Base-by-base conservation (phyloP, 495 filamentous ascomycete genomes). In the Tuber brumale region DNA sequence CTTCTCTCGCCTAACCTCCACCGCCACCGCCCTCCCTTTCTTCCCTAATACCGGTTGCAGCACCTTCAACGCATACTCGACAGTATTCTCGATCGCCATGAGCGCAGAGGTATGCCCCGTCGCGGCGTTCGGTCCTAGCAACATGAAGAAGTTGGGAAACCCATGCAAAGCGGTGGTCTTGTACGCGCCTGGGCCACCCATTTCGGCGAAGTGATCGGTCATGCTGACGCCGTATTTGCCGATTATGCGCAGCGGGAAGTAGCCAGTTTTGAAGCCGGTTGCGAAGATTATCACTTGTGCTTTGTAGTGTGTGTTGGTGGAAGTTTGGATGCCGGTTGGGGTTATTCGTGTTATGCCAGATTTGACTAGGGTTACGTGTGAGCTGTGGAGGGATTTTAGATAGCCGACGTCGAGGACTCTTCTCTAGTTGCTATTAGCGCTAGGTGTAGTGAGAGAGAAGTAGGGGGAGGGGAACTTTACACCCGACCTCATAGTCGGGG, bases 111-210 rank as follows among this genome's bases (percentile, higher is more conserved):
- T 86, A 82, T 92, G 91, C 0, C 90, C 90, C 2, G 89, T 91
- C 0, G 84, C 87, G 0, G 89, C 90, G 76, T 92, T 91, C 0
- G 90, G 90, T 0, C 90, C 90, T 78, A 89, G 89, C 9, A 92
- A 82, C 57, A 90, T 86, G 83, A 92, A 92, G 82, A 91, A 89
- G 74, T 92, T 92, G 0, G 90, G 90, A 81, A 90, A 92, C 0
- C 87, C 86, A 74, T 91, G 88, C 83, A 92, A 85, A 5, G 90
- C 89, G 69, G 88, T 88, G 6, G 89, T 89, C 73, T 88, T 86
- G 81, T 92, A 92, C 8, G 90, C 88, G 75, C 89, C 89, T 0
- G 90, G 82, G 0, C 89, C 88, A 21, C 85, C 89, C 44, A 86
- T 82, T 74, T 86, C 84, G 0, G 87, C 84, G 87, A 88, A 91